Evolutionary conservation across 2,329 filamentous ascomycete genomes (phyloP).

Genomic region (Juglanconis juglandina): DNA sequence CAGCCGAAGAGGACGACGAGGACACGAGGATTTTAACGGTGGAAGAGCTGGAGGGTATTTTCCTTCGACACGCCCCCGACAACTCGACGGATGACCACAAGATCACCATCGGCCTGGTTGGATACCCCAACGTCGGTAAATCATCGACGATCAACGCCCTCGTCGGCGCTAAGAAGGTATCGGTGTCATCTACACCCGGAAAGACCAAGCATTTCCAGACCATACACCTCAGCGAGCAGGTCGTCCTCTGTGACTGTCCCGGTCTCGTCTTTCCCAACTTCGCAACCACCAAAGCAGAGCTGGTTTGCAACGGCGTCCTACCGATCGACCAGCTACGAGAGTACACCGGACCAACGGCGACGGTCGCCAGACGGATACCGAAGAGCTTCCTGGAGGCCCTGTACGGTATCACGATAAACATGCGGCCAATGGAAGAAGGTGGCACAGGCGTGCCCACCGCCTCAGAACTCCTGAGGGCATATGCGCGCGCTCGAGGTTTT

Average conservation of each 20-base stretch:
- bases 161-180: conserved; percentile 98
- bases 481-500: conserved; percentile 86
- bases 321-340: conserved; percentile 96
- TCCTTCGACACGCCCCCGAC: conserved; percentile 67
- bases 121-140: conserved; percentile 98
- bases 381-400: conserved; percentile 85
- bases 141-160: conserved; percentile 98
- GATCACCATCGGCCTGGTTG: conserved; percentile 87
- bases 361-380: conserved; percentile 83
- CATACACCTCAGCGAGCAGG: conserved; percentile 84
- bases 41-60: conserved; percentile 86
- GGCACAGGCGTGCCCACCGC: conserved; percentile 84
- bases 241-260: conserved; percentile 94
- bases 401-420: conserved; percentile 87
- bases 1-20: conserved; percentile 44
- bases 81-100: conserved; percentile 55
- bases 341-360: conserved; percentile 78
- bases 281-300: conserved; percentile 89
- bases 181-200: conserved; percentile 92
- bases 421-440: conserved; percentile 80
- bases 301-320: conserved; percentile 90
- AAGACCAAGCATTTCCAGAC: conserved; percentile 99
- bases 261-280: conserved; percentile 99
- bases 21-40: conserved; percentile 83
- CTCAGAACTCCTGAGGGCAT: conserved; percentile 79